phyloP scores from a whole-genome alignment of 2,329 filamentous ascomycete species.

The Pyricularia sp. region DNA sequence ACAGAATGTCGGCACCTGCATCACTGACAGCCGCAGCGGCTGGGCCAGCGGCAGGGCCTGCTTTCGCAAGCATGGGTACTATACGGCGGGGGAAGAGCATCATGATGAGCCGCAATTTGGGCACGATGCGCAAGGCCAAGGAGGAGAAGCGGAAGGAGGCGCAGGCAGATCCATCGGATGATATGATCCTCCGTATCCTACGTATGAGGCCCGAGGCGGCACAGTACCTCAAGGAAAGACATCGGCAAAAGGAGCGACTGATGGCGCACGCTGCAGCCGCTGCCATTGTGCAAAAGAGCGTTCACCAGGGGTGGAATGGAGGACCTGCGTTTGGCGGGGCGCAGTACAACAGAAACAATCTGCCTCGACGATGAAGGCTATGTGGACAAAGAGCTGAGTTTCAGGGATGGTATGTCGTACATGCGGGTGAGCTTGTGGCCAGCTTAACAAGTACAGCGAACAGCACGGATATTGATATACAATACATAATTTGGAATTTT shows the following conservation, averaged over 20 bases:
- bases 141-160: constrained; percentile 93
- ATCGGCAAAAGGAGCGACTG: constrained; percentile 87
- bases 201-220: constrained; percentile 90
- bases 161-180: constrained; percentile 92
- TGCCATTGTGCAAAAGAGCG: constrained; percentile 88
- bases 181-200: constrained; percentile 93
- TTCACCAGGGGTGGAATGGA: constrained; percentile 45
- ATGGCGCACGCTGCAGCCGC: constrained; percentile 85
- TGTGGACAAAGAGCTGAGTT: not conserved
- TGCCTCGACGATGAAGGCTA: constrained; percentile 33
- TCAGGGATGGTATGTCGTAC: not conserved
- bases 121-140: constrained; percentile 92
- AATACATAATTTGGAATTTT: not conserved
- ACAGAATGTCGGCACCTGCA: constrained; percentile 62
- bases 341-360: constrained; percentile 32
- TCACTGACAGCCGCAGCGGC: constrained; percentile 37
- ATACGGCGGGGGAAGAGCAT: constrained; percentile 67
- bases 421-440: not conserved
- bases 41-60: constrained; percentile 26
- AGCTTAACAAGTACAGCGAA: not conserved
- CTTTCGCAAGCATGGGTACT: constrained; percentile 59
- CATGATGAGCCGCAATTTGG: constrained; percentile 88
- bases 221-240: constrained; percentile 79
- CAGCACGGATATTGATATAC: not conserved
- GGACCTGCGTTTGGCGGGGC: constrained; percentile 28